Evolutionary conservation across 495 filamentous ascomycete genomes (phyloP).

Genomic region (Talaromyces nanjingensis): DNA sequence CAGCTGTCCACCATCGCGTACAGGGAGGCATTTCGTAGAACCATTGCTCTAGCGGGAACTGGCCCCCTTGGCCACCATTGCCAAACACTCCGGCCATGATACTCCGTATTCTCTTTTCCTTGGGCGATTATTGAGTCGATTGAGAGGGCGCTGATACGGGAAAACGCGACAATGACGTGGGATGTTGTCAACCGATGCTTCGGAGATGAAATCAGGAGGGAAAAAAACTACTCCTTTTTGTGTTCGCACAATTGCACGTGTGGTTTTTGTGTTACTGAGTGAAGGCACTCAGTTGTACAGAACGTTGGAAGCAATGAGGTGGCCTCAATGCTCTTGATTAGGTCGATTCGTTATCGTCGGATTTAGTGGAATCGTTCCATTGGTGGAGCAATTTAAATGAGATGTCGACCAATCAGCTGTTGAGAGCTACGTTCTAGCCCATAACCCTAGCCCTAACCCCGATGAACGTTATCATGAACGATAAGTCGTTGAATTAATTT

Average conservation of each 20-base stretch:
- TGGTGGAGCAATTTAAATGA: neutral
- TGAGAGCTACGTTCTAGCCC: neutral
- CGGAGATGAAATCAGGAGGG: neutral
- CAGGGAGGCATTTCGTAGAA: constrained; percentile 97
- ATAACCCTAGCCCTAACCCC: neutral
- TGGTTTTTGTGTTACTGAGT: neutral
- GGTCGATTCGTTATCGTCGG: neutral
- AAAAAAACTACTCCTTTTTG: neutral
- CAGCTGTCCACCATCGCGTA: constrained; percentile 93
- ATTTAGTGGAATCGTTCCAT: neutral
- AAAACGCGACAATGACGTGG: neutral
- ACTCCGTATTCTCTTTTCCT: neutral
- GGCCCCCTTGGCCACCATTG: constrained; percentile 49
- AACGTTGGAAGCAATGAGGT: neutral
- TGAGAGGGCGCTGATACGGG: neutral
- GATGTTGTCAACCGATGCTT: neutral
- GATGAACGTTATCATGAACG: too few species aligned
- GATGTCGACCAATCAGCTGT: neutral
- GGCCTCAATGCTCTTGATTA: neutral
- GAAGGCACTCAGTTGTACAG: neutral
- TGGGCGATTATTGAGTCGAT: neutral
- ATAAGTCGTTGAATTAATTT: neutral
- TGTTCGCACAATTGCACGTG: neutral
- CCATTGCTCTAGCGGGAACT: constrained; percentile 90
- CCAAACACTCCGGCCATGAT: constrained; percentile 40